These are phyloP conservation scores for Arthonia radiata DNA, from an alignment of 495 filamentous ascomycete species.

Conservation along the genomic window DNA sequence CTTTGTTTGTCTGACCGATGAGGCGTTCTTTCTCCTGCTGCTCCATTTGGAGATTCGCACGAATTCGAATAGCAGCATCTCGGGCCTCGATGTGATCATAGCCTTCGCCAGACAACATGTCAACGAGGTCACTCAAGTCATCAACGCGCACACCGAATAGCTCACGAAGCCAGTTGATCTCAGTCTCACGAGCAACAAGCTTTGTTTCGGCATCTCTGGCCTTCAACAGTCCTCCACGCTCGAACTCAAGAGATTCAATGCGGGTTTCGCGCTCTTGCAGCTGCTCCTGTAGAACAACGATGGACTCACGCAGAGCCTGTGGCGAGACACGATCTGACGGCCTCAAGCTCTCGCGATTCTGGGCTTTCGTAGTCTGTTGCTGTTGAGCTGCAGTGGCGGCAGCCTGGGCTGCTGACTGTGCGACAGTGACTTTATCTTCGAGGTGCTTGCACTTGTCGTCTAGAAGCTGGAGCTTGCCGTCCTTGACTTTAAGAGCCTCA, in stretches of 20 bases:
- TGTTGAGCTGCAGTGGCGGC: constrained; percentile 60
- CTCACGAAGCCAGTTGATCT: constrained; percentile 87
- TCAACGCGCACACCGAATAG: constrained; percentile 72
- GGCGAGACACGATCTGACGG: constrained; percentile 71
- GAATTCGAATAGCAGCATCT: constrained; percentile 77
- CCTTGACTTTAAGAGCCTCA: constrained; percentile 46
- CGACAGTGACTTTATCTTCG: constrained; percentile 72
- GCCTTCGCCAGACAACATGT: constrained; percentile 41
- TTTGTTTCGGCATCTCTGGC: constrained; percentile 56
- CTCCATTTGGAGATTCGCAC: constrained; percentile 91
- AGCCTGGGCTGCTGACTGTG: constrained; percentile 70
- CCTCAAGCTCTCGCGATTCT: constrained; percentile 20
- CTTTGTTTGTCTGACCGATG: too few species aligned
- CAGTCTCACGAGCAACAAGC: constrained; percentile 71
- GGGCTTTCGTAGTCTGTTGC: constrained; percentile 12
- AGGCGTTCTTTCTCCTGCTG: constrained; percentile 73
- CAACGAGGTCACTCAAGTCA: constrained; percentile 79
- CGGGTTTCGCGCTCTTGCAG: constrained; percentile 74
- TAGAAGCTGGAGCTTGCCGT: constrained; percentile 54
- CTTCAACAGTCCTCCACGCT: constrained; percentile 36
- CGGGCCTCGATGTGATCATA: constrained; percentile 54
- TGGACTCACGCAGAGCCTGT: constrained; percentile 83
- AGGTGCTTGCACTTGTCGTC: constrained; percentile 61
- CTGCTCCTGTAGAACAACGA: constrained; percentile 86
- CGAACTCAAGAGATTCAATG: constrained; percentile 66